Evolutionary conservation across 148 eudicot genomes (phyloP).

Genomic region (Diospyros lotus): DNA sequence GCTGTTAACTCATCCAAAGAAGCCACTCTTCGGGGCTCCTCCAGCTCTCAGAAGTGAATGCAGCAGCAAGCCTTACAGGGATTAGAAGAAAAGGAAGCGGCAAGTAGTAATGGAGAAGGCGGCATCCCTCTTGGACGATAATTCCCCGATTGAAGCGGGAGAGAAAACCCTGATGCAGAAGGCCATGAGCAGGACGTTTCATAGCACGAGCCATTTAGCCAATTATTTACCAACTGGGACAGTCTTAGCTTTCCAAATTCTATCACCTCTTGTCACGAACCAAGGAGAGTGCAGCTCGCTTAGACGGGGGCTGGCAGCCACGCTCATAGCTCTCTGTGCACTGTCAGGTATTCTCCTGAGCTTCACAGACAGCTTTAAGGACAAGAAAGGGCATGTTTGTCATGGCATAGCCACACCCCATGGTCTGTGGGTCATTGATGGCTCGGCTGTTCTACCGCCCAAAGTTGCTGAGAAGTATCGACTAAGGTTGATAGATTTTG

Average conservation of each 20-base stretch:
- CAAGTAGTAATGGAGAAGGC: constrained; percentile 19
- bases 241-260: constrained; percentile 68
- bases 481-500: constrained; percentile 47
- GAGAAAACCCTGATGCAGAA: constrained; percentile 43
- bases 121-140: constrained; percentile 41
- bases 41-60: too few species aligned
- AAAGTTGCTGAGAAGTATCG: constrained; percentile 38
- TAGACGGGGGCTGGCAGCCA: constrained; percentile 33
- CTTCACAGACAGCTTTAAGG: constrained; percentile 76
- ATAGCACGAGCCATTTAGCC: constrained; percentile 65
- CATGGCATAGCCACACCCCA: constrained; percentile 59
- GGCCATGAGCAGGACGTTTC: constrained; percentile 65
- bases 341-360: constrained; percentile 46
- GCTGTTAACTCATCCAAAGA: too few species aligned
- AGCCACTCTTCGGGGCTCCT: too few species aligned
- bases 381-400: constrained; percentile 40
- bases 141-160: constrained; percentile 21
- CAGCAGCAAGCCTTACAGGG: too few species aligned
- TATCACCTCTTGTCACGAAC: constrained; percentile 64
- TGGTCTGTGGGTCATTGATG: constrained; percentile 77
- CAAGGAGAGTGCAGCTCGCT: constrained; percentile 52
- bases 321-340: constrained; percentile 50
- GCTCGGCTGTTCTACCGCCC: constrained; percentile 37
- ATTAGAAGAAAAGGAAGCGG: too few species aligned
- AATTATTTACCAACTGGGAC: constrained; percentile 74